Evolutionary conservation across 306 rosid genomes (phyloP).

Genomic region (Rosa persica): DNA sequence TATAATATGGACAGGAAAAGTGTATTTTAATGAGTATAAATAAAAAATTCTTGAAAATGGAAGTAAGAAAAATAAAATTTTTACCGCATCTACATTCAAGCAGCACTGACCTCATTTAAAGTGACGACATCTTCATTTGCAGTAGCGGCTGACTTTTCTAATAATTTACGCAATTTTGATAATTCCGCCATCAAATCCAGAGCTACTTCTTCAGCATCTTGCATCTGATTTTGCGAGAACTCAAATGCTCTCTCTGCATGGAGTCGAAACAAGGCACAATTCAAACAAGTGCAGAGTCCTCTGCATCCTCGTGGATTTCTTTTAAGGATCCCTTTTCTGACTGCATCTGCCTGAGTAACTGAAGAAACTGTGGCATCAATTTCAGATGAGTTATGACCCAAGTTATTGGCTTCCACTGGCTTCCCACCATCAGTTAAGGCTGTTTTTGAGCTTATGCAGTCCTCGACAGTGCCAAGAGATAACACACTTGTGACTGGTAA

Average conservation of each 20-base stretch:
- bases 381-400: conserved; percentile 27
- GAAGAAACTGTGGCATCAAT: conserved; percentile 23
- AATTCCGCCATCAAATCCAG: conserved; percentile 65
- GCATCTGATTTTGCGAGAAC: conserved; percentile 74
- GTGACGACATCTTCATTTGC: conserved; percentile 27
- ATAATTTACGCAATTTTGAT: conserved; percentile 45
- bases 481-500: conserved; percentile 14
- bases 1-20: background rate
- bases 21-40: background rate
- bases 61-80: conserved; percentile 9
- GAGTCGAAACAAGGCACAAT: conserved; percentile 76
- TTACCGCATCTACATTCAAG: conserved; percentile 1
- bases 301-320: conserved; percentile 90
- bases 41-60: background rate
- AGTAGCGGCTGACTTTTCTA: conserved; percentile 40
- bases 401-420: conserved; percentile 28
- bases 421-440: conserved; percentile 26
- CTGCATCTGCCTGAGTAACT: conserved; percentile 9
- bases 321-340: conserved; percentile 54
- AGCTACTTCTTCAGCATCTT: conserved; percentile 74
- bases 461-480: conserved; percentile 24
- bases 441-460: conserved; percentile 20
- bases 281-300: conserved; percentile 83
- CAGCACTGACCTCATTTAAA: conserved; percentile 45
- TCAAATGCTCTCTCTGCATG: conserved; percentile 90